Conservation (phyloP, 2,329 filamentous ascomycete species). For the Davidsoniella virescens region DNA sequence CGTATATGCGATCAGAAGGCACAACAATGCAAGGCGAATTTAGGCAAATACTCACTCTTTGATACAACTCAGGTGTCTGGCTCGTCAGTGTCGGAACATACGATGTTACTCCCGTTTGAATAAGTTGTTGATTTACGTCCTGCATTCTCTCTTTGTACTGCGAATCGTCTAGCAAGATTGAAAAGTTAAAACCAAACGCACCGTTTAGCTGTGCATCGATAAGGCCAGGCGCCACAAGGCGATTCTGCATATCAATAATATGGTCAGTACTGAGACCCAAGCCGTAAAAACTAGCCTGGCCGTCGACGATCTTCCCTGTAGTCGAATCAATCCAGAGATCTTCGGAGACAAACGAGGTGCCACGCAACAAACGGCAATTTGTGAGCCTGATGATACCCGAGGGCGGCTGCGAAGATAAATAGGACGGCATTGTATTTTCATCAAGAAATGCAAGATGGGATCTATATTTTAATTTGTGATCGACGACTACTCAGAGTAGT, state of each 20-base stretch:
- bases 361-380: slow-evolving; percentile 65
- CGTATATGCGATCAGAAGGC: too few species aligned
- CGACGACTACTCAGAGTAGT: too few species aligned
- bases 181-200: slow-evolving; percentile 86
- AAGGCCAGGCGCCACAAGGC: slow-evolving; percentile 70
- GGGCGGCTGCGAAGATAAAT: slow-evolving; percentile 20
- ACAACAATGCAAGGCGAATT: neutral
- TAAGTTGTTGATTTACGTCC: slow-evolving; percentile 53
- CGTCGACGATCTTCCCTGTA: slow-evolving; percentile 67
- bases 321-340: slow-evolving; percentile 80
- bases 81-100: slow-evolving; percentile 78
- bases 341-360: slow-evolving; percentile 49
- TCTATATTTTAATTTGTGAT: too few species aligned
- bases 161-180: slow-evolving; percentile 51
- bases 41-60: slow-evolving; percentile 35
- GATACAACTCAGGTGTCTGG: slow-evolving; percentile 66
- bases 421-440: slow-evolving; percentile 28
- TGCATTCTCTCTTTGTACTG: slow-evolving; percentile 58
- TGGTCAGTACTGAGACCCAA: slow-evolving; percentile 53
- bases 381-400: slow-evolving; percentile 69
- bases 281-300: slow-evolving; percentile 50
- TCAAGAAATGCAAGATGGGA: too few species aligned
- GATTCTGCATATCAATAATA: slow-evolving; percentile 63
- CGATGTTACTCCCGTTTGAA: slow-evolving; percentile 70
- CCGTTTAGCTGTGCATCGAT: slow-evolving; percentile 90